Base-by-base conservation (phyloP, 257 asterid genomes). In the Solanum pimpinellifolium region DNA sequence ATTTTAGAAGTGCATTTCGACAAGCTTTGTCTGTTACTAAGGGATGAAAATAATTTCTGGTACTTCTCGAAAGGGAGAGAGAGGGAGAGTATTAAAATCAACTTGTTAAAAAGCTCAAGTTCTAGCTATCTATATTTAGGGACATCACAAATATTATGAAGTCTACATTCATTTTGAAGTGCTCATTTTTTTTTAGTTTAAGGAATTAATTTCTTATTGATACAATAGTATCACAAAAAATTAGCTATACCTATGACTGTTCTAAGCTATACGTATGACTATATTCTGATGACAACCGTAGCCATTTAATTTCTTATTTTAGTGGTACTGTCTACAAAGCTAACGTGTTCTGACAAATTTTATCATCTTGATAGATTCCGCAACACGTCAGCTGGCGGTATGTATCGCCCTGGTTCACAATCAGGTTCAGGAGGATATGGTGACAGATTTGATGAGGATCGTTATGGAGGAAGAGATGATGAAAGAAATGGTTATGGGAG, bases 401-500 rank as follows among this genome's bases (percentile, higher is more conserved):
- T 92, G 96, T 92, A 96, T 92, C 95, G 98, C 41, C 95, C 99
- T 86, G 95, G 96, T 86, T 92, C 96, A 83, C 49, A 82, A 87
- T 88, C 93, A 25, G 39, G 89, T 59, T 83, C 93, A 68, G 98
- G 97, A 87, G 93, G 95, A 85, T 93, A 93, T 90, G 95, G 95
- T 65, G 98, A 93, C 89, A 91, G 92, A 89, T 93, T 92, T 90
- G 98, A 96, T 73, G 99, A 95, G 44, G 94, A 94, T 91, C 96
- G 97, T 83, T 92, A 93, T 84, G 98, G 98, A 72, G 91, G 95
- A 85, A 92, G 93, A 84, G 98, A 95, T 88, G 98, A 95, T 74
- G 98, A 85, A 69, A 70, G 83, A 72, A 86, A 49, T 86, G 87
- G 87, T 72, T 49, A 86, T 72, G 87, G 87, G 47, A 86, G 87